Evolutionary conservation across 2,329 filamentous ascomycete genomes (phyloP).

Genomic region (Myrmaecium sp.): DNA sequence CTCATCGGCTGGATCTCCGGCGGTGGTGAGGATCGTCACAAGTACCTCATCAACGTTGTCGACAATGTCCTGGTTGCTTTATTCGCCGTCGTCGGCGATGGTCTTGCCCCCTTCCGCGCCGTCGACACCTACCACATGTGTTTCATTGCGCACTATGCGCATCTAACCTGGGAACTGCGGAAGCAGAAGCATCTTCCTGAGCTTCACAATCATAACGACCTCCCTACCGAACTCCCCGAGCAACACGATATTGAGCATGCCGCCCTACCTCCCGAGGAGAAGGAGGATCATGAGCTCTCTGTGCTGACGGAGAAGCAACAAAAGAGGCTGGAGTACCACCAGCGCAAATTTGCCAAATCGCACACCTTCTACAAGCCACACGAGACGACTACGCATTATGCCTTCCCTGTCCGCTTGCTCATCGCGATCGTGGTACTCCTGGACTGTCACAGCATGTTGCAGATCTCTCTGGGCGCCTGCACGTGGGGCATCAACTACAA

Average conservation of each 20-base stretch:
- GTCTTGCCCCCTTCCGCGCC: conserved; percentile 52
- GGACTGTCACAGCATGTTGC: conserved; percentile 63
- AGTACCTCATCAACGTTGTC: conserved; percentile 37
- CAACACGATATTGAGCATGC: too few relatives aligned
- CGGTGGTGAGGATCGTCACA: conserved; percentile 50
- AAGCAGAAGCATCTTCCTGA: conserved; percentile 44
- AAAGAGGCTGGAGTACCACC: conserved; percentile 54
- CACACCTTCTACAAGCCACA: conserved; percentile 85
- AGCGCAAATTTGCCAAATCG: conserved; percentile 62
- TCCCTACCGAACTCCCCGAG: conserved; percentile 33
- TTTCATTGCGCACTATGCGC: conserved; percentile 59
- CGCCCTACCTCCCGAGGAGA: too few relatives aligned
- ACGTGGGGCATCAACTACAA: conserved; percentile 67
- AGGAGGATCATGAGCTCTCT: conserved; percentile 32
- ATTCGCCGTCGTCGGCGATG: conserved; percentile 46
- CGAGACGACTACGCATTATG: conserved; percentile 65
- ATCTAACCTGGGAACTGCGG: conserved; percentile 47
- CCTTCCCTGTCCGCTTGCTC: conserved; percentile 59
- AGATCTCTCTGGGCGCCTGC: conserved; percentile 60
- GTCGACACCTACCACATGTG: conserved; percentile 81
- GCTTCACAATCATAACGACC: conserved; percentile 51
- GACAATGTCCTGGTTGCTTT: conserved; percentile 44
- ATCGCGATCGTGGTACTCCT: conserved; percentile 63
- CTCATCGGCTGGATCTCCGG: conserved; percentile 76
- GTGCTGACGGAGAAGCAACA: conserved; percentile 52